Conservation (phyloP, 768 basidiomycete species). For the Podaxis sp. region DNA sequence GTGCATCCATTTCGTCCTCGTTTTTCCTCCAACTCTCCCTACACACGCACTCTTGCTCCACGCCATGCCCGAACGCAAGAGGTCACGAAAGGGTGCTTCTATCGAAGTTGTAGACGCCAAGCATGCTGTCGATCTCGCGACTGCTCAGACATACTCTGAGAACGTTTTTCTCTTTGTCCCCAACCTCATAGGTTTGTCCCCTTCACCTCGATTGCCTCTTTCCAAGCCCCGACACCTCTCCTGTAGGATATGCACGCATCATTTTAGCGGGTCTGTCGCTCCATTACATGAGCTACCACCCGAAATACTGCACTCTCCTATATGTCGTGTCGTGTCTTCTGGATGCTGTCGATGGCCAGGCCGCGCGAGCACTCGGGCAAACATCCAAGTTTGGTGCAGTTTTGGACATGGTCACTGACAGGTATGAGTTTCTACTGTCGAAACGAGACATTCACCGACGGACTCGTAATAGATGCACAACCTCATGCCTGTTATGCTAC, state of each 20-base stretch:
- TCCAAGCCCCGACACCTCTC: constrained; percentile 16
- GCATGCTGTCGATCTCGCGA: constrained; percentile 83
- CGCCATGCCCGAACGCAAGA: constrained; percentile 32
- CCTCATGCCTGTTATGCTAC: constrained; percentile 92
- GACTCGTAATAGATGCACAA: constrained; percentile 73
- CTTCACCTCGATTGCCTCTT: constrained; percentile 8
- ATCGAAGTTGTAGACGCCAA: constrained; percentile 80
- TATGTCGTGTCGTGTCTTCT: constrained; percentile 91
- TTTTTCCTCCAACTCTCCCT: constrained; percentile 7
- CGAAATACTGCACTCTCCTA: constrained; percentile 84
- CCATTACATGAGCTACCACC: constrained; percentile 93
- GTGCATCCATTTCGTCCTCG: background rate
- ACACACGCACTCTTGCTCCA: constrained; percentile 12
- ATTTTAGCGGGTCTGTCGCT: constrained; percentile 87
- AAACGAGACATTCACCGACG: constrained; percentile 3
- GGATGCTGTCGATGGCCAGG: constrained; percentile 94
- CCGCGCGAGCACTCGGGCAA: constrained; percentile 84
- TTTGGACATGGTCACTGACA: constrained; percentile 98
- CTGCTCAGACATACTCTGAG: constrained; percentile 83
- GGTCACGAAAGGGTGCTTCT: constrained; percentile 47
- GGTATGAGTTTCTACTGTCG: constrained; percentile 51
- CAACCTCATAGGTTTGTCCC: constrained; percentile 83
- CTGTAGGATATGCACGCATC: constrained; percentile 83
- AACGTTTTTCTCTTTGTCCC: constrained; percentile 98
- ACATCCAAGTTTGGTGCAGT: constrained; percentile 97